Evolutionary conservation across 2,329 filamentous ascomycete genomes (phyloP).

Genomic region (Coleophoma eucalyptorum): DNA sequence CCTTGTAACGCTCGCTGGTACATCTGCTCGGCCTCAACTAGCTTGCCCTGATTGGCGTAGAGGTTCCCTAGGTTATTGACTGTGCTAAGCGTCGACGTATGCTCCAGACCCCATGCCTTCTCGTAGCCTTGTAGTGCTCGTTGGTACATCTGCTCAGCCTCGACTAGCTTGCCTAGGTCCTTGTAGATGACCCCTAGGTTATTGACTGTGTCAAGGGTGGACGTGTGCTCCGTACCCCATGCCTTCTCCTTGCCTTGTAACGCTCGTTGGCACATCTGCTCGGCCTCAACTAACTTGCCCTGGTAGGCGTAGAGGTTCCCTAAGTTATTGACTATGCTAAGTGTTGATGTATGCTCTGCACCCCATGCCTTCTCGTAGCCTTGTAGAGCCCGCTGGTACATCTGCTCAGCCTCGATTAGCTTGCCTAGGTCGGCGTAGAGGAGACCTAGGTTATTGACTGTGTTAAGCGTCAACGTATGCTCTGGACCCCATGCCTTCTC

Average conservation of each 20-base stretch:
- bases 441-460: conserved; percentile 13
- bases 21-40: conserved; percentile 21
- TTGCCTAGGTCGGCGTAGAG: conserved; percentile 20
- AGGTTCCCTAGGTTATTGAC: conserved; percentile 17
- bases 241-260: conserved; percentile 18
- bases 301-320: conserved; percentile 21
- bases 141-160: too few species aligned
- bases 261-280: conserved; percentile 18
- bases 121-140: too few species aligned
- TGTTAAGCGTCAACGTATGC: too few species aligned
- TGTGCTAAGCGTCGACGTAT: too few species aligned
- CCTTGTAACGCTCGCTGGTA: conserved; percentile 11
- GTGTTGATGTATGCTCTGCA: conserved; percentile 9
- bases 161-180: too few species aligned
- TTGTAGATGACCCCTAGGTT: background rate
- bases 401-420: conserved; percentile 21
- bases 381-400: conserved; percentile 13
- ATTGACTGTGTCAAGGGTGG: conserved; percentile 5
- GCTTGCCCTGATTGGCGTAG: conserved; percentile 18
- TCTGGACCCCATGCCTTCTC: too few species aligned
- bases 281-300: conserved; percentile 20
- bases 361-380: conserved; percentile 11
- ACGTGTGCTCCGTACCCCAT: conserved; percentile 18
- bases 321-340: conserved; percentile 18
- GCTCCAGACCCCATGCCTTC: too few species aligned